Evolutionary conservation across 208 protist species (phyloP).

Genomic region (Endotrypanum monterogeii): DNA sequence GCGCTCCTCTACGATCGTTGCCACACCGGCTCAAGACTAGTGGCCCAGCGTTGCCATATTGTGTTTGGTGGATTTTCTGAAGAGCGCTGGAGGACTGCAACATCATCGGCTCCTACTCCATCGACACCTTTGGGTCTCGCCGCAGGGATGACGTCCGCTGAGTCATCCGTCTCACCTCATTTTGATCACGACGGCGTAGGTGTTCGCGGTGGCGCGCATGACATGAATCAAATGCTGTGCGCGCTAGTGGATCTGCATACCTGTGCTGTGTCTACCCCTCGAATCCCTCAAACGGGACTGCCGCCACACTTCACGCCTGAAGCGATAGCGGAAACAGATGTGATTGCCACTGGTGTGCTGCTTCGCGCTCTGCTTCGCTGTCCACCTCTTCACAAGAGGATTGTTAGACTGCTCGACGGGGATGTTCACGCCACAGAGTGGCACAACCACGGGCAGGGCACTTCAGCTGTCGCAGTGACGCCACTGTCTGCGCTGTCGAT

Average conservation of each 20-base stretch:
- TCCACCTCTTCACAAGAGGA: slow-evolving; percentile 15
- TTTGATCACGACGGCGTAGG: not conserved
- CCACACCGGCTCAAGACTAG: slow-evolving; percentile 22
- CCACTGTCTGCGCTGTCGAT: not conserved
- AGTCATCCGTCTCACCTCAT: not conserved
- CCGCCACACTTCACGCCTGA: not conserved
- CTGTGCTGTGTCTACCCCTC: not conserved
- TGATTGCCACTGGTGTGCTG: slow-evolving; percentile 17
- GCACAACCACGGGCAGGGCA: not conserved
- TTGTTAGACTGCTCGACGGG: slow-evolving; percentile 13
- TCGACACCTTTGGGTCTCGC: not conserved
- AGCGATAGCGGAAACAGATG: slow-evolving; percentile 11
- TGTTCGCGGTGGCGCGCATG: slow-evolving; percentile 4
- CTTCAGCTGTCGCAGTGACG: not conserved
- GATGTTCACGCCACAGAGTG: not conserved
- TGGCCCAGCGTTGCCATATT: slow-evolving; percentile 24
- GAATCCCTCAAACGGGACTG: not conserved
- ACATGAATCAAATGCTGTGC: slow-evolving; percentile 7
- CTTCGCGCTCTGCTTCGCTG: slow-evolving; percentile 24
- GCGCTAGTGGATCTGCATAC: slow-evolving; percentile 23
- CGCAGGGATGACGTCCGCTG: not conserved
- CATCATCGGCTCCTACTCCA: not conserved
- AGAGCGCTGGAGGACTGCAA: slow-evolving; percentile 18
- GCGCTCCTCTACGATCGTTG: slow-evolving; percentile 31
- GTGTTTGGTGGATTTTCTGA: slow-evolving; percentile 17